Conservation (phyloP, 306 rosid genomes). For the Quercus variabilis region DNA sequence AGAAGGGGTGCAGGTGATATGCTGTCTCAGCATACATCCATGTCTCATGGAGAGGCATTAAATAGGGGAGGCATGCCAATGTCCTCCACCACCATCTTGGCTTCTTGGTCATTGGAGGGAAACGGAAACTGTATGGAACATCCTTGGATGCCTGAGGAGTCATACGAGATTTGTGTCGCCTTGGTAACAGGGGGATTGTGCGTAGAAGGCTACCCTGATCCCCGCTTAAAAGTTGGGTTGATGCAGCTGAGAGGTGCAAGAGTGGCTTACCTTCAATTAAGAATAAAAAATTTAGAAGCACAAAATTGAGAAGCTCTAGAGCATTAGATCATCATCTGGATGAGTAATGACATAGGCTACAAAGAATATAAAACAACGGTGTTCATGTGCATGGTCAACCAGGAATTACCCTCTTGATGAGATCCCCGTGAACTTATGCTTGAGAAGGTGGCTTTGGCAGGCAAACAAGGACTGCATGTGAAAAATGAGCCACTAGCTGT, state of each 20-base stretch:
- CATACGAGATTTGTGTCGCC: slow-evolving; percentile 21
- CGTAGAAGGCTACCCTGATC: slow-evolving; percentile 51
- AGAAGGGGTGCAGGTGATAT: slow-evolving; percentile 70
- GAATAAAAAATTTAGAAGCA: not conserved
- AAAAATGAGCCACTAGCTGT: slow-evolving; percentile 20
- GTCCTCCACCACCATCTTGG: slow-evolving; percentile 99
- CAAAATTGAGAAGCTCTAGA: not conserved
- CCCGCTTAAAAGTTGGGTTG: slow-evolving; percentile 48
- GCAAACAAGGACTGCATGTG: slow-evolving; percentile 35
- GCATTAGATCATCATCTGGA: not conserved
- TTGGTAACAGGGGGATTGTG: slow-evolving; percentile 49
- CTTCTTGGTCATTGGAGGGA: slow-evolving; percentile 83
- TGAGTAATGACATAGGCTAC: not conserved
- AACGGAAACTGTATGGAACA: slow-evolving; percentile 70
- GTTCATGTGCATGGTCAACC: slow-evolving; percentile 21
- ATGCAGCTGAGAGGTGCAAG: slow-evolving; percentile 47
- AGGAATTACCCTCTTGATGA: slow-evolving; percentile 25
- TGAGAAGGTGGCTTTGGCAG: slow-evolving; percentile 32
- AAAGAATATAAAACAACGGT: slow-evolving; percentile 4
- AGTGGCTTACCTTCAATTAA: slow-evolving; percentile 39
- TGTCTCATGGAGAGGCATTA: slow-evolving; percentile 92
- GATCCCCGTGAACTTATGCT: slow-evolving; percentile 41
- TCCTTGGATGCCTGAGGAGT: slow-evolving; percentile 72
- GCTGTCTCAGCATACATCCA: slow-evolving; percentile 99
- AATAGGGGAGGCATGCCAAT: slow-evolving; percentile 86